phyloP scores from a whole-genome alignment of 2,329 filamentous ascomycete species.

The Penicillium sp. region DNA sequence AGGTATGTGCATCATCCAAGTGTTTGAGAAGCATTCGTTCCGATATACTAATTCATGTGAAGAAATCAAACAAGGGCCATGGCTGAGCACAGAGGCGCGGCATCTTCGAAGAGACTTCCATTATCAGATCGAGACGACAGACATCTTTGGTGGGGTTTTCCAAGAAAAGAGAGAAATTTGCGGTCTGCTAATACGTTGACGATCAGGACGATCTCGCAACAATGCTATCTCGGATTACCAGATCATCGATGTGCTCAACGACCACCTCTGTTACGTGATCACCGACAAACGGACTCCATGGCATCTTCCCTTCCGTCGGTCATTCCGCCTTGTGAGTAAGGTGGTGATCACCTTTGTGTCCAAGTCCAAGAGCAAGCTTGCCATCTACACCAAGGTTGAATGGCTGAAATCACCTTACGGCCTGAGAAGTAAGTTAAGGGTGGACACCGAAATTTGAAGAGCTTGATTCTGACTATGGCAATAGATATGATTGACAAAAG shows the following conservation, averaged over 20 bases:
- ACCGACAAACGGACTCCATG: constrained; percentile 68
- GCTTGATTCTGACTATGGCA: constrained; percentile 10
- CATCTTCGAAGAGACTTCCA: constrained; percentile 76
- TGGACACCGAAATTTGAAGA: neutral
- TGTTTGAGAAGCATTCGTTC: neutral
- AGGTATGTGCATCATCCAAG: constrained; percentile 36
- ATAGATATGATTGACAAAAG: constrained; percentile 58
- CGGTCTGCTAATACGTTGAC: constrained; percentile 10
- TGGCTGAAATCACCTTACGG: constrained; percentile 70
- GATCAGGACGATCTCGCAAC: constrained; percentile 51
- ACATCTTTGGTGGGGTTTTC: constrained; percentile 60
- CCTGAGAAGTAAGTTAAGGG: constrained; percentile 43
- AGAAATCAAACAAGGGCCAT: constrained; percentile 83
- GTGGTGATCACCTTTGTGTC: constrained; percentile 91
- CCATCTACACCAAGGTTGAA: constrained; percentile 82
- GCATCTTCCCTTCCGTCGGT: constrained; percentile 79
- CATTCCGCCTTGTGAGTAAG: constrained; percentile 83
- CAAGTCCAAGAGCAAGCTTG: constrained; percentile 89
- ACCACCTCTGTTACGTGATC: constrained; percentile 71
- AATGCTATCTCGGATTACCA: constrained; percentile 77
- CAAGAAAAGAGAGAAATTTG: neutral
- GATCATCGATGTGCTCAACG: constrained; percentile 78
- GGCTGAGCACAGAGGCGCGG: constrained; percentile 70
- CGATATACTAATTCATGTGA: constrained; percentile 18
- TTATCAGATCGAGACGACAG: constrained; percentile 71